A percentile compares a stretch with the other conserved stretches of the same genome.
Conservation (phyloP, 208 protist species). For the Leishmania major region DNA sequence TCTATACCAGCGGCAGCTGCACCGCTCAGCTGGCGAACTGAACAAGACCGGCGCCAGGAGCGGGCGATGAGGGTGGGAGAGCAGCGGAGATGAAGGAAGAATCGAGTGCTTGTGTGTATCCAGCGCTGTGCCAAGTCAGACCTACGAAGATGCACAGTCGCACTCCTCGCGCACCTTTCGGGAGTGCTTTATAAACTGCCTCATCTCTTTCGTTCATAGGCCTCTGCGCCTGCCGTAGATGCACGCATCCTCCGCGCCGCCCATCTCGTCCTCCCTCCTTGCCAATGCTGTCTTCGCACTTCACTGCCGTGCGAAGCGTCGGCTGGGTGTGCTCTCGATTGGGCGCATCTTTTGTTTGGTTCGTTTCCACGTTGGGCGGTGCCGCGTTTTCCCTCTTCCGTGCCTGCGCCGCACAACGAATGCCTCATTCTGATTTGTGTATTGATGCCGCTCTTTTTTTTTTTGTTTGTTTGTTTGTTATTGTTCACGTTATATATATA, state of each 20-base stretch:
- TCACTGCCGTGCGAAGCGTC: background rate
- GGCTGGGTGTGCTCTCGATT: background rate
- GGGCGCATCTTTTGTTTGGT: background rate
- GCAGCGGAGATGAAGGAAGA: background rate
- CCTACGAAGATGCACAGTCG: background rate
- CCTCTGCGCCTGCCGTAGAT: background rate
- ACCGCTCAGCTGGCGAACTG: constrained; percentile 38
- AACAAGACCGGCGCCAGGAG: background rate
- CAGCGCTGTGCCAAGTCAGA: background rate
- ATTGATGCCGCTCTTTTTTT: background rate
- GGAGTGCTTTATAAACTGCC: background rate
- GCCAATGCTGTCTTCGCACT: background rate
- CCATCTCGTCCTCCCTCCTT: background rate
- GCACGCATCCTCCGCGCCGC: background rate
- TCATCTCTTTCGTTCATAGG: background rate
- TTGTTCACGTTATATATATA: too few relatives aligned
- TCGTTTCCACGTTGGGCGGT: background rate
- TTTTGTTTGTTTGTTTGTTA: too few relatives aligned
- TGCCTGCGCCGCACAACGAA: background rate
- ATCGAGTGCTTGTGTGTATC: too few relatives aligned
- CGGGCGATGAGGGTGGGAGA: background rate
- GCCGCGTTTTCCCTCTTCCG: background rate
- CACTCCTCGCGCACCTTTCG: background rate
- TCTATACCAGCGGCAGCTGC: constrained; percentile 52
- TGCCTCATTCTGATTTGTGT: background rate